Conservation (phyloP, 78 protist species). For the Thecamonas trahens region DNA sequence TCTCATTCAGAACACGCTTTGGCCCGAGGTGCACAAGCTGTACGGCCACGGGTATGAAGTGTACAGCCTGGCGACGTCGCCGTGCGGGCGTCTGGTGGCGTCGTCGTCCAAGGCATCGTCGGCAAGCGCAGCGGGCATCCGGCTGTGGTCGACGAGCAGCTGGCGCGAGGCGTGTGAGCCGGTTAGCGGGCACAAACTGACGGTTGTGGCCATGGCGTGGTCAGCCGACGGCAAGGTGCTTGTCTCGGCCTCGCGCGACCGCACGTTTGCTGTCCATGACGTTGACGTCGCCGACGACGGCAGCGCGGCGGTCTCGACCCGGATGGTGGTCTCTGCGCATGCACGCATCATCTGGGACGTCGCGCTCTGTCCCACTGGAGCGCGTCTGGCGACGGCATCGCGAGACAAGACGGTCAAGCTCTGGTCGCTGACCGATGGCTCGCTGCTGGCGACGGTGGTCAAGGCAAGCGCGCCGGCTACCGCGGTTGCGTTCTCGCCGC, state of each 20-base stretch:
- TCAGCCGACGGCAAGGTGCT: background rate
- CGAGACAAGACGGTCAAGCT: constrained; percentile 10
- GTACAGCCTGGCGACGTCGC: background rate
- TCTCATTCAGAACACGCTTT: constrained; percentile 26
- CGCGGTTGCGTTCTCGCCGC: too few species aligned
- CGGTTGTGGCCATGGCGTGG: background rate
- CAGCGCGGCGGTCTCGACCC: background rate
- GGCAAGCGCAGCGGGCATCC: background rate
- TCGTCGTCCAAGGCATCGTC: background rate
- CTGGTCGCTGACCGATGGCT: too few species aligned
- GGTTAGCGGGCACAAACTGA: background rate
- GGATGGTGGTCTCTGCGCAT: background rate
- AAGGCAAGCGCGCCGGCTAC: too few species aligned
- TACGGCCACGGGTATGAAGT: constrained; percentile 23
- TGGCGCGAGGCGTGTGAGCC: background rate
- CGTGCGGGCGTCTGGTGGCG: background rate
- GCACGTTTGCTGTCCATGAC: background rate
- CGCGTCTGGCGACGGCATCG: constrained; percentile 4
- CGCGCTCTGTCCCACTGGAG: background rate
- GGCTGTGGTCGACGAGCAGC: background rate
- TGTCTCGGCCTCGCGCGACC: constrained; percentile 4
- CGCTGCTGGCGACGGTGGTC: too few species aligned
- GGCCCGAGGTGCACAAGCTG: constrained; percentile 26
- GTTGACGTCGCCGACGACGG: background rate
- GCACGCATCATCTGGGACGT: constrained; percentile 18